Percentiles rank a stretch among this genome's conserved stretches.
Evolutionary conservation across 202 grass and related monocot species (phyloP).

Genomic region (Carex arenaria): DNA sequence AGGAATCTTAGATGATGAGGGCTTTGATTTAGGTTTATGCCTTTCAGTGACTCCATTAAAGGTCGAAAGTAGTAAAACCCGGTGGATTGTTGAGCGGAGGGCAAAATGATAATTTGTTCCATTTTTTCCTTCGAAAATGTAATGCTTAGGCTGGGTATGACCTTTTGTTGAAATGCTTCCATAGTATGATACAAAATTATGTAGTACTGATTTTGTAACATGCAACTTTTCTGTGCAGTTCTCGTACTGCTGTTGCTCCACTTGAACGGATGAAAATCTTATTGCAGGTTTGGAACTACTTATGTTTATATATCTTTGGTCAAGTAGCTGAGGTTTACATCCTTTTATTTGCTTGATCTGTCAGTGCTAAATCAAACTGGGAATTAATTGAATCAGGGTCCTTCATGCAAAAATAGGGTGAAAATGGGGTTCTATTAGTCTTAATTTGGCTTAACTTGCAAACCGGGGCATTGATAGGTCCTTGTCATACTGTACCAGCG

Average conservation of each 20-base stretch:
- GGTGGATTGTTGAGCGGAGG: not conserved
- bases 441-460: not conserved
- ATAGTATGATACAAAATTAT: not conserved
- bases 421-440: not conserved
- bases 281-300: constrained; percentile 28
- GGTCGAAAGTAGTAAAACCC: not conserved
- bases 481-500: not conserved
- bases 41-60: not conserved
- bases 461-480: not conserved
- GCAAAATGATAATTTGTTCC: not conserved
- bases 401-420: not conserved
- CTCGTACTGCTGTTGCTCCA: constrained; percentile 96
- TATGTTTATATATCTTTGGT: constrained; percentile 1
- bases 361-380: not conserved
- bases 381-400: not conserved
- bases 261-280: constrained; percentile 56
- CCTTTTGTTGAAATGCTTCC: not conserved
- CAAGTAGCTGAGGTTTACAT: not conserved
- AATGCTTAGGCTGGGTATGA: not conserved
- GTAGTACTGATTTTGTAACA: constrained; percentile 15
- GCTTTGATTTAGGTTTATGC: not conserved
- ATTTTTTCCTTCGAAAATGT: not conserved
- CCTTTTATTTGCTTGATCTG: not conserved
- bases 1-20: not conserved
- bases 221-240: constrained; percentile 44